A percentile compares a stretch with the other conserved stretches of the same genome.
Evolutionary conservation across 441 rosid species (phyloP).

Genomic region (Breynia disticha): DNA sequence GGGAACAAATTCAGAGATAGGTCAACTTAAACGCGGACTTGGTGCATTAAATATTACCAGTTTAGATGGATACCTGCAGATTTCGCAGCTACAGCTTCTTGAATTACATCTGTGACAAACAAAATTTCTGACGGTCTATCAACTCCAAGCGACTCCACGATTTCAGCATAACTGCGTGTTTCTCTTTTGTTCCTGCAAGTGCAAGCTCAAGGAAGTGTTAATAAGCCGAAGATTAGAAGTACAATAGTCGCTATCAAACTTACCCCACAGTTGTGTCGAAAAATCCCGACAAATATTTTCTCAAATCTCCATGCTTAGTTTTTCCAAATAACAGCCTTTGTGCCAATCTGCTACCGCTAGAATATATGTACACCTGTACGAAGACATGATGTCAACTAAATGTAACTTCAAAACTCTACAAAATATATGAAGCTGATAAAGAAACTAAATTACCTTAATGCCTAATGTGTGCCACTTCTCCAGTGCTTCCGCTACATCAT

Average conservation of each 20-base stretch:
- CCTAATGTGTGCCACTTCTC: constrained; percentile 86
- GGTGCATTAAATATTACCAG: too few species aligned
- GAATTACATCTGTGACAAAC: constrained; percentile 71
- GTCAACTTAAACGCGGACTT: too few species aligned
- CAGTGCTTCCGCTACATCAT: constrained; percentile 74
- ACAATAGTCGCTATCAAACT: constrained; percentile 7
- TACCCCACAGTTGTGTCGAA: constrained; percentile 88
- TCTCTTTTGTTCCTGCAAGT: constrained; percentile 75
- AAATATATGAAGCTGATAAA: too few species aligned
- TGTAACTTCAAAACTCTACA: too few species aligned
- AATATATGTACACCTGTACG: constrained; percentile 79
- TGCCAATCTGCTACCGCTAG: constrained; percentile 92
- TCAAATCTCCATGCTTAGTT: constrained; percentile 68
- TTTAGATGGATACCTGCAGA: constrained; percentile 53
- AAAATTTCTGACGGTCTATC: constrained; percentile 72
- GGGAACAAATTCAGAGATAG: too few species aligned
- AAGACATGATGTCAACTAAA: neutral
- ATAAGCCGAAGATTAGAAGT: neutral
- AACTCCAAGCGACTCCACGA: constrained; percentile 62
- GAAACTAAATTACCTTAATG: constrained; percentile 45
- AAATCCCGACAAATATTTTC: constrained; percentile 72
- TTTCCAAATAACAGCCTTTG: constrained; percentile 85
- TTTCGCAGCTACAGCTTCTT: constrained; percentile 86
- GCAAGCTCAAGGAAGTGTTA: neutral
- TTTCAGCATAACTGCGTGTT: constrained; percentile 60